Conservation (phyloP, 805 yeast genomes). For the Starmera dryadoides region DNA sequence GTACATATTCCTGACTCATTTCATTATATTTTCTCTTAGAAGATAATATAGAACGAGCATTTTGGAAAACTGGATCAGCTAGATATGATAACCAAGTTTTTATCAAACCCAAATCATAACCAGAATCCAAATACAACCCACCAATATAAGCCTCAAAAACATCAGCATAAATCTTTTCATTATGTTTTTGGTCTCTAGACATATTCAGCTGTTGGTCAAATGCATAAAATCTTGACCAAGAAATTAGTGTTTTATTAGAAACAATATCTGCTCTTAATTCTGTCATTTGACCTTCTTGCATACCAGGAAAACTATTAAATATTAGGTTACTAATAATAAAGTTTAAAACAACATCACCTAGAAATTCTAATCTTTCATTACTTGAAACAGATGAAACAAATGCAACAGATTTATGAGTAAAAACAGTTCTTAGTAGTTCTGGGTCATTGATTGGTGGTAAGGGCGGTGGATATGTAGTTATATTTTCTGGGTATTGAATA, state of each 20-base stretch:
- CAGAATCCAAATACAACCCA: slow-evolving; percentile 56
- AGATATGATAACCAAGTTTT: slow-evolving; percentile 12
- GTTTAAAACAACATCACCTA: slow-evolving; percentile 78
- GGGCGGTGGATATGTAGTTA: not conserved
- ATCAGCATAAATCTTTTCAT: slow-evolving; percentile 48
- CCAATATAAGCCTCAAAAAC: slow-evolving; percentile 88
- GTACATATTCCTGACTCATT: not conserved
- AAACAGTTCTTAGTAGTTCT: slow-evolving; percentile 53
- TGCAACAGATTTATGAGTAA: slow-evolving; percentile 72
- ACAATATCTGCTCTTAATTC: slow-evolving; percentile 57
- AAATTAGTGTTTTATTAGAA: slow-evolving; percentile 58
- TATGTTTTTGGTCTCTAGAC: slow-evolving; percentile 35
- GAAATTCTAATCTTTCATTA: slow-evolving; percentile 77
- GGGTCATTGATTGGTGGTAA: slow-evolving; percentile 27
- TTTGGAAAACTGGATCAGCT: not conserved
- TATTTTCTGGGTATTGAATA: not conserved
- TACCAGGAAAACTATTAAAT: slow-evolving; percentile 55
- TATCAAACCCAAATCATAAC: slow-evolving; percentile 34
- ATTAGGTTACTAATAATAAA: slow-evolving; percentile 56
- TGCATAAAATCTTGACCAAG: slow-evolving; percentile 59
- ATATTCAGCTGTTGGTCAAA: slow-evolving; percentile 46
- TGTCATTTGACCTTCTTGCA: slow-evolving; percentile 71
- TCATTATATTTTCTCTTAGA: not conserved
- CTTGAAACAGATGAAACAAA: not conserved
- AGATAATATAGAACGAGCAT: not conserved